Evolutionary conservation across 2,329 filamentous ascomycete genomes (phyloP), one percentile per base, ranked within the genome.

Genomic region (Cytospora schulzeri): DNA sequence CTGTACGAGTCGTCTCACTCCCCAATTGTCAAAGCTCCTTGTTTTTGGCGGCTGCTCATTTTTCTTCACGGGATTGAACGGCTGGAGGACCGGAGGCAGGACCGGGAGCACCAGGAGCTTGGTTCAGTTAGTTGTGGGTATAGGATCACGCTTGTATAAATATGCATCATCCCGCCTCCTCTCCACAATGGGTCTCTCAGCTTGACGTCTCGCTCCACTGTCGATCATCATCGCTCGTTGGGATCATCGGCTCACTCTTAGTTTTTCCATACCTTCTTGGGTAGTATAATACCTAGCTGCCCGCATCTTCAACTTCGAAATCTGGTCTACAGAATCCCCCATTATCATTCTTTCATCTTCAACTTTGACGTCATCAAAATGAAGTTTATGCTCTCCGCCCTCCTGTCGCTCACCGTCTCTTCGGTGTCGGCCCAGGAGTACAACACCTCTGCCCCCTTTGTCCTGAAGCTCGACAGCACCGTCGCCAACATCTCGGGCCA

Each of bases 391-490:
- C 38, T 72, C 19, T 58, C 71, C 2, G 58, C 70, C 57, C 66
- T 74, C 24, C 50, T 74, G 57, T 71, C 73, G 66, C 58, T 75
- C 59, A 72, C 71, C 60, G 70, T 69, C 64, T 70, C 68, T 12
- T 67, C 54, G 15, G 72, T 69, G 8, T 70, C 70, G 19, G 76
- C 75, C 15, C 75, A 77, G 65, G 31, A 67, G 1, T 66, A 54
- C 66, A 71, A 68, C 55, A 73, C 75, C 59, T 71, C 69, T 1
- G 74, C 70, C 19, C 75, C 76, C 51, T 78, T 77, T 69, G 68
- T 59, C 58, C 72, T 78, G 15, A 69, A 74, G 58, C 66, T 78
- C 51, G 72, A 71, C 50, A 70, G 70, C 38, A 68, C 70, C 62
- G 35, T 17, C 26, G 71, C 69, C 63, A 66, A 66, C 26, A 66